Evolutionary conservation across 768 basidiomycete genomes (phyloP), one percentile per base, ranked within the genome.

Genomic region (Pleurotus giganteus): DNA sequence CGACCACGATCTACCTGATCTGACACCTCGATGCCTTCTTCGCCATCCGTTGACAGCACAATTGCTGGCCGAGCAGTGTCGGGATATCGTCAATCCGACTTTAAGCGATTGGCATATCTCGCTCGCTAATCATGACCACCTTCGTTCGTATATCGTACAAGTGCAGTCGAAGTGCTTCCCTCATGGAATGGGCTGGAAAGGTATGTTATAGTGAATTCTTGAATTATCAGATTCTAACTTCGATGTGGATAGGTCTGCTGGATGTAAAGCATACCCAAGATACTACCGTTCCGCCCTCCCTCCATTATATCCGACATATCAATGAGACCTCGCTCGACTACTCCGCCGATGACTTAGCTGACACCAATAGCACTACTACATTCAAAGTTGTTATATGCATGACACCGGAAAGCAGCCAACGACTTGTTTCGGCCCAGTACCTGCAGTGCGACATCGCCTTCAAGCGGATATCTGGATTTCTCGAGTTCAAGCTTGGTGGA

Each of bases 361-460:
- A n/a, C n/a, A n/a, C n/a, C n/a, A n/a, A n/a, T n/a, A n/a, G n/a
- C n/a, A n/a, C n/a, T n/a, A n/a, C n/a, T n/a, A n/a, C n/a, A n/a
- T n/a, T n/a, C n/a, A n/a, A n/a, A n/a, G n/a, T n/a, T n/a, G n/a
- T n/a, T n/a, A n/a, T n/a, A n/a, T n/a, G n/a, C n/a, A n/a, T n/a
- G n/a, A n/a, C n/a, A n/a, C n/a, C n/a, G n/a, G n/a, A n/a, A n/a
- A n/a, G n/a, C n/a, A 68, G 65, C 42, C 45, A 43, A 2, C 29
- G 62, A 0, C 54, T 68, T 11, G 41, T 55, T 1, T 8, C 28
- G n/a, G 56, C 63, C 4, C 59, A 57, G 12, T 65, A 64, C 31
- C 21, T 68, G 1, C 65, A 67, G 32, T 63, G 65, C 39, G 63
- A 69, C 47, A 68, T 68, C 41, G 59, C 12, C 2, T 67, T 65